Conservation (phyloP, 163 green algal genomes). For the Scenedesmus sp. region DNA sequence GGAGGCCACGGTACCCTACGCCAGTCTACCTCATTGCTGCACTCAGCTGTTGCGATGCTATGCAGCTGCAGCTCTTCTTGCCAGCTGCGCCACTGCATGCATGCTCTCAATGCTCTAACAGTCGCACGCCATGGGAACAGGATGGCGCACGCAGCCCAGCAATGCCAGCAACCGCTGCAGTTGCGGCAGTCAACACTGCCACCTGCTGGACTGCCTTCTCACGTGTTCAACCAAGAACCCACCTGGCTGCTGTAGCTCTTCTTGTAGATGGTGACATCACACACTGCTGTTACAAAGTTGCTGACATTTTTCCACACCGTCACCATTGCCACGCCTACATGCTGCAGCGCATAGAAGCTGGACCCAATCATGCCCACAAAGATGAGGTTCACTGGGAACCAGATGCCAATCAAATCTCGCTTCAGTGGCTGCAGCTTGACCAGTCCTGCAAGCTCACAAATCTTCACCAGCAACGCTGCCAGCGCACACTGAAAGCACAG, state of each 20-base stretch:
- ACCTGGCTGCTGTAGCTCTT: constrained; percentile 65
- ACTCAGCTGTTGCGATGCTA: too few relatives aligned
- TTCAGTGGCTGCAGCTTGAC: constrained; percentile 74
- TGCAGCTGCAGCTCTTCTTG: too few relatives aligned
- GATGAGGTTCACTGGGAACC: constrained; percentile 81
- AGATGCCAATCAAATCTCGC: constrained; percentile 72
- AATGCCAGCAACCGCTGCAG: not conserved
- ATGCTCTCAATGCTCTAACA: too few relatives aligned
- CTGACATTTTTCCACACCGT: constrained; percentile 90
- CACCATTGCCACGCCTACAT: constrained; percentile 86
- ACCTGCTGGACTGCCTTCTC: not conserved
- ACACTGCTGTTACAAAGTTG: constrained; percentile 84
- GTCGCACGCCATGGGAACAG: not conserved
- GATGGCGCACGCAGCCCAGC: too few relatives aligned
- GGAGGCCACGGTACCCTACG: too few relatives aligned
- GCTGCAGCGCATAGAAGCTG: constrained; percentile 77
- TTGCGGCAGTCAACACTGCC: not conserved
- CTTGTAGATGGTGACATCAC: constrained; percentile 81
- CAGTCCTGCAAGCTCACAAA: constrained; percentile 62
- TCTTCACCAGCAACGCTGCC: constrained; percentile 70
- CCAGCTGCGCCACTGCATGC: too few relatives aligned
- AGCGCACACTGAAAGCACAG: constrained; percentile 77
- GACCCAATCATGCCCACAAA: constrained; percentile 80
- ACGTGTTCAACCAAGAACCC: not conserved
- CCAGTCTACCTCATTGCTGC: too few relatives aligned